A percentile compares a stretch with the other conserved stretches of the same genome.
These are phyloP conservation scores for Exophiala aquamarina DNA, from an alignment of 2,329 filamentous ascomycete species.

Conservation along the genomic window DNA sequence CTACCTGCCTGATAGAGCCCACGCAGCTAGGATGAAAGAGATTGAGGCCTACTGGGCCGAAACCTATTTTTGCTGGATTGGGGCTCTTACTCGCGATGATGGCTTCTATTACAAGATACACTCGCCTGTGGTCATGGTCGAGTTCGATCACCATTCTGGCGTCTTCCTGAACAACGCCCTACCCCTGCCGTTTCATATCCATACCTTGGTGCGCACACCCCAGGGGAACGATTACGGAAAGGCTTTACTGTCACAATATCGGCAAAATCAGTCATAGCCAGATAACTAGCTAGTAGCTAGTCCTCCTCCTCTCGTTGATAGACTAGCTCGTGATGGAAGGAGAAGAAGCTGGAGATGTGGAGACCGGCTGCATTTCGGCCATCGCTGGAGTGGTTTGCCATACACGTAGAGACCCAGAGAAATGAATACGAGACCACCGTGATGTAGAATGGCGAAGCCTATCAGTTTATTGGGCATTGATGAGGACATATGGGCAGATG, in stretches of 20 bases:
- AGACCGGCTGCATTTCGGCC: no score
- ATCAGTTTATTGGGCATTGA: no score
- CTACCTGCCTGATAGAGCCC: slow-evolving; percentile 61
- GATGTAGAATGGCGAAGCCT: no score
- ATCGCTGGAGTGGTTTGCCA: no score
- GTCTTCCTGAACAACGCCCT: slow-evolving; percentile 72
- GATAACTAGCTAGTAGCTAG: no score
- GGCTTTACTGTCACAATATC: slow-evolving; percentile 37
- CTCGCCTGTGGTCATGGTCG: slow-evolving; percentile 69
- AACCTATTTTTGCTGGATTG: slow-evolving; percentile 70
- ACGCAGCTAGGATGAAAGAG: slow-evolving; percentile 55
- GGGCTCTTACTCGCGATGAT: slow-evolving; percentile 1
- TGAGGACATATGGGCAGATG: no score
- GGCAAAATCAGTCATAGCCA: neutral
- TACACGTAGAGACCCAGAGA: no score
- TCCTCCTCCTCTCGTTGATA: no score
- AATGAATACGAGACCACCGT: no score
- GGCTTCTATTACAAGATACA: slow-evolving; percentile 42
- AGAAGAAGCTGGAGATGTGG: no score
- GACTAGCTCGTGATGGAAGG: no score
- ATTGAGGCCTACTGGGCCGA: slow-evolving; percentile 59
- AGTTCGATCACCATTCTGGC: slow-evolving; percentile 77
- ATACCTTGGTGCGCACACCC: slow-evolving; percentile 69
- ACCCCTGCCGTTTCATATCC: slow-evolving; percentile 74
- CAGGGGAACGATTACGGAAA: slow-evolving; percentile 75